phyloP scores from a whole-genome alignment of 805 yeast species.

The Lachancea waltii region DNA sequence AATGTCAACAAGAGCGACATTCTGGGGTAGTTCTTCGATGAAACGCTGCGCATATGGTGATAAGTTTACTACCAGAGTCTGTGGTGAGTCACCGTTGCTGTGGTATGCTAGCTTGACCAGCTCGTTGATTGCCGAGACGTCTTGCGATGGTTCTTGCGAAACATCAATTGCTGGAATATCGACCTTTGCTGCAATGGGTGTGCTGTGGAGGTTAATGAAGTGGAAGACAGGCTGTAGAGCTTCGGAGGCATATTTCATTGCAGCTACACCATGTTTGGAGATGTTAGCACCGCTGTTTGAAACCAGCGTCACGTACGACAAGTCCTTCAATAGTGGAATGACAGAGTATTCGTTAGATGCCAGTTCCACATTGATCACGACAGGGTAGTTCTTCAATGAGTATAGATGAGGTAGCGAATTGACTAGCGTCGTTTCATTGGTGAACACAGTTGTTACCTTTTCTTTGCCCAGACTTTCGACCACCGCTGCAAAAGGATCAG shows the following conservation, averaged over 20 bases:
- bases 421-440: conserved; percentile 49
- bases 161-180: conserved; percentile 6
- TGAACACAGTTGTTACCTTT: conserved; percentile 40
- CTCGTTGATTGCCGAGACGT: conserved; percentile 31
- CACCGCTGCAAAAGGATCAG: conserved; percentile 30
- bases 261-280: conserved; percentile 46
- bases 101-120: conserved; percentile 23
- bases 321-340: conserved; percentile 67
- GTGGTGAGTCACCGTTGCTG: conserved; percentile 29
- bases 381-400: conserved; percentile 35
- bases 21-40: conserved; percentile 32
- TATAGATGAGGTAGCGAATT: conserved; percentile 53
- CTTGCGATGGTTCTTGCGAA: conserved; percentile 13
- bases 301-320: conserved; percentile 55
- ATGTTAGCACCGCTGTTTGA: conserved; percentile 57
- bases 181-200: background rate
- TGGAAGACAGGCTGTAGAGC: conserved; percentile 59
- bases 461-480: conserved; percentile 14
- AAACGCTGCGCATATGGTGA: conserved; percentile 50
- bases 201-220: conserved; percentile 39
- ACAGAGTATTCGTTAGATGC: conserved; percentile 58
- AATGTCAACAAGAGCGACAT: conserved; percentile 41
- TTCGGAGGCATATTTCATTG: conserved; percentile 49
- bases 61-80: conserved; percentile 52
- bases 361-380: conserved; percentile 58